phyloP scores from a whole-genome alignment of 2,329 filamentous ascomycete genomes.

The Capronia coronata region DNA sequence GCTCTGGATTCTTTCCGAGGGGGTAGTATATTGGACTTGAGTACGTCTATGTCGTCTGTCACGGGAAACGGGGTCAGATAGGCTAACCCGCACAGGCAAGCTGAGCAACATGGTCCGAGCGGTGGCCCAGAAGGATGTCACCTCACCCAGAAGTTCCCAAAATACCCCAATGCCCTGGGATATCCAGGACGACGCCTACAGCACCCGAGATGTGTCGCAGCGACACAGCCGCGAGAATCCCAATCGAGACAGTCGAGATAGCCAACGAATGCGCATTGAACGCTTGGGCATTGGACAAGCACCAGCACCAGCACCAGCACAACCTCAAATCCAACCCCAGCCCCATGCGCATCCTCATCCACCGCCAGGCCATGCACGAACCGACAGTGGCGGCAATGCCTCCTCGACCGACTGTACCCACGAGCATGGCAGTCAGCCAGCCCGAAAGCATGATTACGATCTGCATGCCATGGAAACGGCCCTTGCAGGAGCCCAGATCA shows the following conservation, averaged over 20 bases:
- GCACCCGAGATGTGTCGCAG: constrained; percentile 13
- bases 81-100: constrained; percentile 61
- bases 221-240: constrained; percentile 29
- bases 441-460: constrained; percentile 85
- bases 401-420: constrained; percentile 66
- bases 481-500: constrained; percentile 63
- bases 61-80: constrained; percentile 8
- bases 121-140: constrained; percentile 60
- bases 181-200: constrained; percentile 30
- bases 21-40: constrained; percentile 86
- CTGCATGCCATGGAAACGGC: constrained; percentile 92
- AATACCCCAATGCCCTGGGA: constrained; percentile 61
- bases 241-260: constrained; percentile 39
- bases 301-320: not conserved
- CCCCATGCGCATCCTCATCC: not conserved
- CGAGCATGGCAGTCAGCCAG: constrained; percentile 50
- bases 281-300: constrained; percentile 35
- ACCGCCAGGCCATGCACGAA: constrained; percentile 55
- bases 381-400: constrained; percentile 65
- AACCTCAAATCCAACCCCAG: not conserved
- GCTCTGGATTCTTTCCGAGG: constrained; percentile 88
- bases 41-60: constrained; percentile 41
- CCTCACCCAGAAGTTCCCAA: constrained; percentile 42
- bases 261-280: constrained; percentile 42
- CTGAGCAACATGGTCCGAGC: constrained; percentile 88